phyloP scores from a whole-genome alignment of 2,329 filamentous ascomycete genomes.

The Botrytis deweyae region DNA sequence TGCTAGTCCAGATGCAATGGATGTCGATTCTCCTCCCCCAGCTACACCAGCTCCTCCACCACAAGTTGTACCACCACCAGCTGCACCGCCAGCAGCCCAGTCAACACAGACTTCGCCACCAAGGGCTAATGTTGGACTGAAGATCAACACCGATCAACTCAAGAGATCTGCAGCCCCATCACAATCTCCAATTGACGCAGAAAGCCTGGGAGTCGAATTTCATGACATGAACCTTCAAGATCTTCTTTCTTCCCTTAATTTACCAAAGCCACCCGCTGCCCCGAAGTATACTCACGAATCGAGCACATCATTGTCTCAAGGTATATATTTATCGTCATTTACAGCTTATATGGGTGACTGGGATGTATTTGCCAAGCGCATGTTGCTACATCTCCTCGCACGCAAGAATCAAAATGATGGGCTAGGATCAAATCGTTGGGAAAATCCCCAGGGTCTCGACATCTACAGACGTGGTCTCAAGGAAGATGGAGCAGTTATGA shows the following conservation, averaged over 20 bases:
- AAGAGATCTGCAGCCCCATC: constrained; percentile 41
- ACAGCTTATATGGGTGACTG: constrained; percentile 54
- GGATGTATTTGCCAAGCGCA: constrained; percentile 50
- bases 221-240: constrained; percentile 47
- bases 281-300: constrained; percentile 39
- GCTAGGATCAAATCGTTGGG: constrained; percentile 44
- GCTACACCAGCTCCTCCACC: not conserved
- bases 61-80: not conserved
- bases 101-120: constrained; percentile 45
- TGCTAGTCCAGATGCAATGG: constrained; percentile 59
- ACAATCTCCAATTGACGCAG: constrained; percentile 30
- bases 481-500: constrained; percentile 63
- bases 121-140: constrained; percentile 53
- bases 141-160: constrained; percentile 55
- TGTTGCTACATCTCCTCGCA: constrained; percentile 56
- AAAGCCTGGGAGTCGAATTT: constrained; percentile 43
- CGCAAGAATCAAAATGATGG: constrained; percentile 46
- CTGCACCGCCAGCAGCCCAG: not conserved
- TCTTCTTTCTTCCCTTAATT: constrained; percentile 51
- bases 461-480: constrained; percentile 61
- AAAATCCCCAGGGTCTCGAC: constrained; percentile 47
- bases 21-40: constrained; percentile 56
- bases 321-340: constrained; percentile 54
- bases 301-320: constrained; percentile 41
- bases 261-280: constrained; percentile 50